Evolutionary conservation across 2,329 filamentous ascomycete genomes (phyloP).

Genomic region (Biscogniauxia marginata): DNA sequence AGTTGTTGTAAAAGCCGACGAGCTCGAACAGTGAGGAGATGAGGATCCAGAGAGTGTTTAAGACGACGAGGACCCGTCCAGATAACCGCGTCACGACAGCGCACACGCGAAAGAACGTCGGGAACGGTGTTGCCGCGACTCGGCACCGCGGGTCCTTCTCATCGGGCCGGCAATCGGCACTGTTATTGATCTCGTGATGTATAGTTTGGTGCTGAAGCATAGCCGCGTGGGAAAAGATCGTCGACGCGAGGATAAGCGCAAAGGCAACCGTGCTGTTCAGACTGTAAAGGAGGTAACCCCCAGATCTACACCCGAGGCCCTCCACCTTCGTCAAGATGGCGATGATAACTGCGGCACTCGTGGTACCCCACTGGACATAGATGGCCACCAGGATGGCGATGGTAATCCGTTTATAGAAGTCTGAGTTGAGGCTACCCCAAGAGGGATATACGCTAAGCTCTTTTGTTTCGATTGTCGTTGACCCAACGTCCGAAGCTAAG

Average conservation of each 20-base stretch:
- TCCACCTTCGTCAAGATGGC: conserved; percentile 16
- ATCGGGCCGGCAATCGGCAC: neutral
- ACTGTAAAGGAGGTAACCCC: conserved; percentile 19
- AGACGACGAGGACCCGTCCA: conserved; percentile 10
- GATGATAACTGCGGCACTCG: conserved; percentile 14
- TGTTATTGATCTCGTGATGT: neutral
- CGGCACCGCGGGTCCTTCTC: neutral
- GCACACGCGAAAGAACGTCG: conserved; percentile 7
- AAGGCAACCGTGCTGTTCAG: conserved; percentile 8
- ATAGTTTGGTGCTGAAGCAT: conserved; percentile 12
- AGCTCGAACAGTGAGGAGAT: conserved; percentile 20
- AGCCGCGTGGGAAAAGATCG: conserved; percentile 16
- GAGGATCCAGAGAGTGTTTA: conserved; percentile 17
- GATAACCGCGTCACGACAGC: conserved; percentile 11
- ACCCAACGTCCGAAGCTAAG: neutral
- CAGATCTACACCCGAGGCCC: conserved; percentile 20
- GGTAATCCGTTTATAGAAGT: conserved; percentile 15
- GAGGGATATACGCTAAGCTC: conserved; percentile 10
- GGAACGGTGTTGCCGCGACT: neutral
- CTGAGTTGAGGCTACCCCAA: conserved; percentile 13
- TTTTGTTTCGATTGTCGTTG: conserved; percentile 2
- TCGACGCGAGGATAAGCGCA: conserved; percentile 12
- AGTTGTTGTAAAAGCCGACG: conserved; percentile 22
- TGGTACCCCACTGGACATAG: conserved; percentile 19
- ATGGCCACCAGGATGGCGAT: conserved; percentile 6